A percentile compares a stretch with the other conserved stretches of the same genome.
Evolutionary conservation across 1,139 yeast species (phyloP).

Genomic region (Zygosaccharomyces pseudobailii): DNA sequence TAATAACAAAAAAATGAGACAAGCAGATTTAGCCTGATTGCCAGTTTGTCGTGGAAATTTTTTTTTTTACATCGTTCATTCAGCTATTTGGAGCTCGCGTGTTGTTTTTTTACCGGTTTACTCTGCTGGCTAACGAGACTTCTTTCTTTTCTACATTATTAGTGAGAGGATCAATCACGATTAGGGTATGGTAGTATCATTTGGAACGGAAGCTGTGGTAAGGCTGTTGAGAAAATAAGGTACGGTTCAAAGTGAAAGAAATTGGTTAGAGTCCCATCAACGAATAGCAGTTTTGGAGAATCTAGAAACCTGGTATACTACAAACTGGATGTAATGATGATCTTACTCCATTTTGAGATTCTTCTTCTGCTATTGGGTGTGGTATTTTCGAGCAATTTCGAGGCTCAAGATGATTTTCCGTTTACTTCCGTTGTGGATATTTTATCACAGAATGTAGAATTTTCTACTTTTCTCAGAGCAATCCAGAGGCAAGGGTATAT

Average conservation of each 20-base stretch:
- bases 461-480: constrained; percentile 60
- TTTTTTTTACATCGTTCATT: no score
- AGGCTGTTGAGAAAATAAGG: not conserved
- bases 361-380: not conserved
- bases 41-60: no score
- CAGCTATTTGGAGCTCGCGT: no score
- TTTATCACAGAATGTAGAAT: constrained; percentile 67
- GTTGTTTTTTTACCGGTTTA: not conserved
- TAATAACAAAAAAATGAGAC: no score
- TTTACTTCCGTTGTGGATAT: constrained; percentile 65
- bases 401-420: constrained; percentile 11
- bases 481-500: constrained; percentile 66
- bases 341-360: not conserved
- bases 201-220: not conserved
- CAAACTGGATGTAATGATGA: not conserved
- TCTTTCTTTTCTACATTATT: not conserved
- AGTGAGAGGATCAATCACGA: not conserved
- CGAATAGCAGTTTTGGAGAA: not conserved
- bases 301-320: not conserved
- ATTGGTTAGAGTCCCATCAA: no score
- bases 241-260: not conserved
- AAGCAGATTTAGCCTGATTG: no score
- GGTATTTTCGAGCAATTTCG: not conserved
- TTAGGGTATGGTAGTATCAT: not conserved
- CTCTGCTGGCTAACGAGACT: not conserved